Evolutionary conservation across 23 red algal species (phyloP).

Genomic region (Agarophyton chilense): DNA sequence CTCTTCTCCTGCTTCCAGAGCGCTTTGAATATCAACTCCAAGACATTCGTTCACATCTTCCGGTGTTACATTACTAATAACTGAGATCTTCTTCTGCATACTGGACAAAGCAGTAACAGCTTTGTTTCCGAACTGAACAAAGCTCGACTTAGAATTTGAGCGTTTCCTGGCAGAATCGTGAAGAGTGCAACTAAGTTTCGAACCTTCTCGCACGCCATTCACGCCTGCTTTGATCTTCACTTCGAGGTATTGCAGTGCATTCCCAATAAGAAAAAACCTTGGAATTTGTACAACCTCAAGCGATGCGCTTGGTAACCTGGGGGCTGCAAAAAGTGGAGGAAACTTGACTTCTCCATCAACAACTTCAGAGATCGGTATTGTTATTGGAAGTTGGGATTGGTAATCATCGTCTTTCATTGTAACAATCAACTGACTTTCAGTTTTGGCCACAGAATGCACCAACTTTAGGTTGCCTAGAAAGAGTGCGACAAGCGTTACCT

Average conservation of each 20-base stretch:
- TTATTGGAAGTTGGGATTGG: not conserved
- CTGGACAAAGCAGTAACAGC: slow-evolving; percentile 1
- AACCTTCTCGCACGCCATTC: slow-evolving; percentile 49
- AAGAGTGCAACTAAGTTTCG: slow-evolving; percentile 38
- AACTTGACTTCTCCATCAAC: slow-evolving; percentile 36
- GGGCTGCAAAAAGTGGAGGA: slow-evolving; percentile 54
- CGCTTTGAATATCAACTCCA: not conserved
- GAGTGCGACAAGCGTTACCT: slow-evolving; percentile 52
- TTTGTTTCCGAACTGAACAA: slow-evolving; percentile 41
- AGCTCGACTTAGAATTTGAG: not conserved
- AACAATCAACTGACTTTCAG: slow-evolving; percentile 5
- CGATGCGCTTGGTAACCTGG: slow-evolving; percentile 30
- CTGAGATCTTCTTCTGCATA: not conserved
- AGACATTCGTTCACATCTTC: not conserved
- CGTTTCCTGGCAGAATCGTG: not conserved
- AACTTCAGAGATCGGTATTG: slow-evolving; percentile 18
- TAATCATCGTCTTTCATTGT: slow-evolving; percentile 28
- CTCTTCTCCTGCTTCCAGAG: not conserved
- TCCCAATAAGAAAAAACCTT: slow-evolving; percentile 33
- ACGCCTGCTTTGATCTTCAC: slow-evolving; percentile 58
- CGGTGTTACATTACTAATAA: not conserved
- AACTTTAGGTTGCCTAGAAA: slow-evolving; percentile 71
- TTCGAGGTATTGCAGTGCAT: slow-evolving; percentile 30
- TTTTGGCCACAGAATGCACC: slow-evolving; percentile 47
- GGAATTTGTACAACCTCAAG: slow-evolving; percentile 17